A percentile compares a stretch with the other conserved stretches of the same genome.
Evolutionary conservation across 164 flowering plant genomes (phyloP).

Genomic region (Stephania yunnanensis): DNA sequence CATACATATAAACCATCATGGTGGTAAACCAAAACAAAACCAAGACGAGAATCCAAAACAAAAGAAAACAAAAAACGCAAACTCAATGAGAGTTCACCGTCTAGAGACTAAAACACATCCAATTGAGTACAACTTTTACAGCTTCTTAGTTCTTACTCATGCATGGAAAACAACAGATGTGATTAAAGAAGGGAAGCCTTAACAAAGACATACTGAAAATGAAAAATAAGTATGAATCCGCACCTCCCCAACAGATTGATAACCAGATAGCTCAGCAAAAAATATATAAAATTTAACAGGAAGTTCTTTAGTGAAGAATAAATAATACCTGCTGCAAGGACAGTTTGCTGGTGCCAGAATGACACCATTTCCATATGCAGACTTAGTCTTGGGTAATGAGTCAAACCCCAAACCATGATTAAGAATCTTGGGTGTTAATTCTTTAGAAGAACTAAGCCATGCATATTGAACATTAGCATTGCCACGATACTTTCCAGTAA

Average conservation of each 20-base stretch:
- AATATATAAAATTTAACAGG: too few relatives aligned
- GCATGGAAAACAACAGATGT: not conserved
- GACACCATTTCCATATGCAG: conserved; percentile 60
- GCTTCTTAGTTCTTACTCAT: not conserved
- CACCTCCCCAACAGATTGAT: not conserved
- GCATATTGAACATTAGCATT: conserved; percentile 75
- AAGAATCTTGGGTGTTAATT: conserved; percentile 38
- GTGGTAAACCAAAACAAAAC: not conserved
- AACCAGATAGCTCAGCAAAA: too few relatives aligned
- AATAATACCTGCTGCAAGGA: conserved; percentile 51
- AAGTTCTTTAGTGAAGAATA: not conserved
- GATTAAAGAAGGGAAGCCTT: not conserved
- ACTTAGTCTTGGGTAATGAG: conserved; percentile 27
- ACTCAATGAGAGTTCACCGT: not conserved
- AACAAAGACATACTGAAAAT: not conserved
- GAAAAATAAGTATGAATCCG: not conserved
- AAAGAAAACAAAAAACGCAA: not conserved
- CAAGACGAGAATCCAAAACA: not conserved
- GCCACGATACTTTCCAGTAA: conserved; percentile 54
- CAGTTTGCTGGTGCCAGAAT: conserved; percentile 54
- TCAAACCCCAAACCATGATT: conserved; percentile 53
- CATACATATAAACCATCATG: not conserved
- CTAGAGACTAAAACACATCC: not conserved
- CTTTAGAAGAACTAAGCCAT: conserved; percentile 71
- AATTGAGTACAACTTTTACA: not conserved